Base-by-base conservation (phyloP, 2,329 filamentous ascomycete species). In the Ophiostoma perfectum region DNA sequence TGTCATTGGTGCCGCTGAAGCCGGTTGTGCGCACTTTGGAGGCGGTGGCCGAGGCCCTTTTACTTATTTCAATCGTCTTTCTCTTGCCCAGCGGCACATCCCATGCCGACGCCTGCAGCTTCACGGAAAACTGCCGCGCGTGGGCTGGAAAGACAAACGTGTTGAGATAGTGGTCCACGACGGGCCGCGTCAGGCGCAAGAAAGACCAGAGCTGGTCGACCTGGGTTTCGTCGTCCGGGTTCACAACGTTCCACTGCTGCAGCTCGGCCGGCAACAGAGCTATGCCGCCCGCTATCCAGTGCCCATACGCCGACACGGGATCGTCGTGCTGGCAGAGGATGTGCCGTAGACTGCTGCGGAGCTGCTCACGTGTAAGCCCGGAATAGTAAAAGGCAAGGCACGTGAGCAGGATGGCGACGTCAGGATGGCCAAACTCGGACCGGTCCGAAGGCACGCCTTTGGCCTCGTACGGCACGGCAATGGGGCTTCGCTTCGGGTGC, bases 1-100 rank as follows among this genome's bases (percentile, higher is more conserved):
- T 86, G 73, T 92, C 89, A 60, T 90, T 91, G 0, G 90, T 92
- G 0, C 89, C 89, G 7, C 86, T 89, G 74, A 92, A 92, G 0
- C 89, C 89, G 0, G 88, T 90, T 0, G 88, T 89, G 1, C 82
- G 70, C 1, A 77, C 73, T 69, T 14, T 70, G 27, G 18, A 3
- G 49, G 27, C 42, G 42, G 41, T 12, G 2, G n/a, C 5, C 27
- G n/a, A 27, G 27, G 27, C 27, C 1, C 1, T 27, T 27, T 27
- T 27, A 27, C 27, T 11, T 36, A 8, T 11, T 12, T 4, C 38
- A 42, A 11, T 12, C 27, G 60, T 6, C 65, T 42, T 0, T 58
- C 67, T 0, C 47, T 60, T 73, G 39, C 79, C 80, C 0, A 86
- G 73, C 0, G 87, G 86, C 1, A 91, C 78, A 71, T 91, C 88